A percentile compares a stretch with the other conserved stretches of the same genome.
Evolutionary conservation across 2,329 filamentous ascomycete genomes (phyloP).

Genomic region (Paecilomyces variotii): DNA sequence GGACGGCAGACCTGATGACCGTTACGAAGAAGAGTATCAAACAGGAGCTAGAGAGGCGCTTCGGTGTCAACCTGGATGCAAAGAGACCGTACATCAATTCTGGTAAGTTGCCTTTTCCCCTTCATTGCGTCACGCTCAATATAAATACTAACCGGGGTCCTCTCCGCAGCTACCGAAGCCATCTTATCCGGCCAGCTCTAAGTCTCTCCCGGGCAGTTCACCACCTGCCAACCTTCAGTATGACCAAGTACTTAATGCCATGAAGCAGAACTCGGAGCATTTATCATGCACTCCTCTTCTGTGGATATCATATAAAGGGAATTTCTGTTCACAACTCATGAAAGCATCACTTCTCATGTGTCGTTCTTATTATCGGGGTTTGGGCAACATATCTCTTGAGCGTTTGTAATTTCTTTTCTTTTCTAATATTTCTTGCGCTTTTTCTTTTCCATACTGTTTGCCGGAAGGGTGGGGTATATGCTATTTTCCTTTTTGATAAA

Average conservation of each 20-base stretch:
- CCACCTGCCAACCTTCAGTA: neutral
- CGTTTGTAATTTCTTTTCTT: slow-evolving; percentile 5
- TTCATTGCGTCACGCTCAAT: neutral
- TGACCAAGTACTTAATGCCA: neutral
- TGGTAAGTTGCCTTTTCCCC: slow-evolving; percentile 50
- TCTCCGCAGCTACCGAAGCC: slow-evolving; percentile 61
- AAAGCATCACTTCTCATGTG: neutral
- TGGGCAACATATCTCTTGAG: neutral
- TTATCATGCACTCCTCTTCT: neutral
- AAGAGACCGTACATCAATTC: slow-evolving; percentile 92
- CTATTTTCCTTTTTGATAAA: neutral
- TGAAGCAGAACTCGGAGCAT: neutral
- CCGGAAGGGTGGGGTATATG: neutral
- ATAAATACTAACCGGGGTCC: slow-evolving; percentile 16
- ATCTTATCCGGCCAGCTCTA: slow-evolving; percentile 68
- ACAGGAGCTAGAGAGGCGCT: slow-evolving; percentile 80
- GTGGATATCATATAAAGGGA: neutral
- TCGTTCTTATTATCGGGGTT: neutral
- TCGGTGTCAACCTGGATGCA: slow-evolving; percentile 75
- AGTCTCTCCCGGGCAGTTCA: slow-evolving; percentile 6
- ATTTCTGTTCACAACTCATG: neutral
- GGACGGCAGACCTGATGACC: slow-evolving; percentile 89
- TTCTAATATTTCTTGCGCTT: slow-evolving; percentile 7
- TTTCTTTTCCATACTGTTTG: neutral
- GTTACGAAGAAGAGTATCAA: slow-evolving; percentile 99